Percentiles rank a stretch among this genome's conserved stretches.
These are phyloP conservation scores for Wickerhamomyces tratensis DNA, from an alignment of 805 yeast species.

Conservation along the genomic window DNA sequence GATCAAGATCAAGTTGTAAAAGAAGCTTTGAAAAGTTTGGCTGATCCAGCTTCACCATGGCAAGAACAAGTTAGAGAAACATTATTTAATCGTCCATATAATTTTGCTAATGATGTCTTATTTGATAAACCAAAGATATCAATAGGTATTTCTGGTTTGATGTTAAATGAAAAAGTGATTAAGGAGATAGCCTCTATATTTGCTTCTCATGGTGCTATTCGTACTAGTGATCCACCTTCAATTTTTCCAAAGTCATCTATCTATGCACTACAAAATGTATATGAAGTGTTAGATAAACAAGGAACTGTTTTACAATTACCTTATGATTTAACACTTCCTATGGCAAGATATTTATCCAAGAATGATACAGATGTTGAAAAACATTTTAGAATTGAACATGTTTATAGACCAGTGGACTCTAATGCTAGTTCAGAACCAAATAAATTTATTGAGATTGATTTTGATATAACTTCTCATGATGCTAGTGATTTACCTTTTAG, in stretches of 20 bases:
- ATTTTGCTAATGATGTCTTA: conserved; percentile 73
- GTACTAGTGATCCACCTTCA: conserved; percentile 51
- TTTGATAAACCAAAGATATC: conserved; percentile 44
- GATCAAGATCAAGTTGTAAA: conserved; percentile 85
- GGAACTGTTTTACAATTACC: conserved; percentile 88
- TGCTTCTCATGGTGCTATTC: conserved; percentile 79
- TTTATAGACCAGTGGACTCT: conserved; percentile 58
- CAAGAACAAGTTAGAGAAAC: conserved; percentile 86
- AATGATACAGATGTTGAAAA: conserved; percentile 44
- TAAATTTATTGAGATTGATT: conserved; percentile 73
- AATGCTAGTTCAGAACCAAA: conserved; percentile 62
- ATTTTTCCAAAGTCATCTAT: conserved; percentile 79
- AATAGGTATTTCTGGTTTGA: conserved; percentile 33
- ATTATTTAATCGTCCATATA: conserved; percentile 76
- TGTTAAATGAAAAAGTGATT: conserved; percentile 51
- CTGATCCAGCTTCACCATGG: conserved; percentile 92
- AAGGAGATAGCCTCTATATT: conserved; percentile 56
- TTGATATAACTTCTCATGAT: conserved; percentile 64
- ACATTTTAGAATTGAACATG: conserved; percentile 68
- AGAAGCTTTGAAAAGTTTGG: conserved; percentile 76
- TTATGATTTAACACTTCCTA: conserved; percentile 81
- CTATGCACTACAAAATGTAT: conserved; percentile 55
- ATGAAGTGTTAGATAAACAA: conserved; percentile 73
- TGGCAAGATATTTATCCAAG: conserved; percentile 76
- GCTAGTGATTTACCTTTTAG: conserved; percentile 39